phyloP scores from a whole-genome alignment of 345 rosid species.

The Citrus maxima region DNA sequence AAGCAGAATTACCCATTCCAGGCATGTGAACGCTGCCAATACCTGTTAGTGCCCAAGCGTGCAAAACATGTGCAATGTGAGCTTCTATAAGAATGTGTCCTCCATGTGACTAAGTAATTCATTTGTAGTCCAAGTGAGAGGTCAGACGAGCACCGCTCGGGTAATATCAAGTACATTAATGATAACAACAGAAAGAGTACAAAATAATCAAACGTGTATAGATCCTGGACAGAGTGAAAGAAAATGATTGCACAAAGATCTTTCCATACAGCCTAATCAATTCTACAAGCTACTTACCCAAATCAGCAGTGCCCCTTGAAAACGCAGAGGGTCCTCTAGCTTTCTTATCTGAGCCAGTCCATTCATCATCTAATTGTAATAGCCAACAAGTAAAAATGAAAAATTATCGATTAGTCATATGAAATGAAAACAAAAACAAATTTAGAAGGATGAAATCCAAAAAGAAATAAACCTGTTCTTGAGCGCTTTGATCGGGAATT shows the following conservation, averaged over 20 bases:
- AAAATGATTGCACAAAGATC: slow-evolving; percentile 10
- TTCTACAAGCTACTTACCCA: slow-evolving; percentile 44
- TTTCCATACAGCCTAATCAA: slow-evolving; percentile 10
- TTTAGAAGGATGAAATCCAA: background rate
- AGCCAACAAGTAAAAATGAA: slow-evolving; percentile 11
- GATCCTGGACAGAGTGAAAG: slow-evolving; percentile 14
- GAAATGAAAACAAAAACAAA: background rate
- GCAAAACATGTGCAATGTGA: slow-evolving; percentile 93
- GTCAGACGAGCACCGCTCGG: slow-evolving; percentile 21
- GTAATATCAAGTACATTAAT: slow-evolving; percentile 15
- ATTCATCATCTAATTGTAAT: slow-evolving; percentile 47
- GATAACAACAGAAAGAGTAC: background rate
- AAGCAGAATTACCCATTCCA: slow-evolving; percentile 88
- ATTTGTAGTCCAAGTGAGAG: slow-evolving; percentile 35
- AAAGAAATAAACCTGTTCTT: slow-evolving; percentile 50
- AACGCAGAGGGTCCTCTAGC: slow-evolving; percentile 34
- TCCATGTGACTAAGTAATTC: slow-evolving; percentile 43
- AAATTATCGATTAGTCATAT: background rate
- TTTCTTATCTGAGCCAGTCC: slow-evolving; percentile 60
- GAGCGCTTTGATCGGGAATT: slow-evolving; percentile 86
- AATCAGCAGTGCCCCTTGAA: slow-evolving; percentile 37
- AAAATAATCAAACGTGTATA: slow-evolving; percentile 5
- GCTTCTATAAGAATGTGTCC: slow-evolving; percentile 59
- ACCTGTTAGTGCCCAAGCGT: slow-evolving; percentile 98
- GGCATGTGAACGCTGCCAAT: slow-evolving; percentile 84